These are phyloP conservation scores for Volvox africanus DNA, from an alignment of 139 green algal genomes.

Conservation along the genomic window DNA sequence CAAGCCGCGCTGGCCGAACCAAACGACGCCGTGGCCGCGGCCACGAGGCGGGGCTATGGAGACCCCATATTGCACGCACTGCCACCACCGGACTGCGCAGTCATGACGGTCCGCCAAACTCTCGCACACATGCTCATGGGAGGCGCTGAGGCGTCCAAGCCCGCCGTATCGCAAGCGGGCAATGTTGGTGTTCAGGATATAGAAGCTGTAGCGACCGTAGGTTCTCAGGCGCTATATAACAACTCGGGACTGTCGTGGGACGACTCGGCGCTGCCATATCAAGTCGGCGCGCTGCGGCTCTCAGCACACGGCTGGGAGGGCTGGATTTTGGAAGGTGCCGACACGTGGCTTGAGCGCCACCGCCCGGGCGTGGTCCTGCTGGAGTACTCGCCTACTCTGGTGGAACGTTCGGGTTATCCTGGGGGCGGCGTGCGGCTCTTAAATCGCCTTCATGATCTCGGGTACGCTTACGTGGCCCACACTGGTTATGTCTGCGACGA, in stretches of 20 bases:
- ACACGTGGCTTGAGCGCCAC: conserved; percentile 45
- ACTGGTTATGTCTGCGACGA: conserved; percentile 82
- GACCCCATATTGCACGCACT: conserved; percentile 11
- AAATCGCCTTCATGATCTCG: conserved; percentile 69
- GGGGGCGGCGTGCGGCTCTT: conserved; percentile 63
- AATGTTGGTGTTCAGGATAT: background rate
- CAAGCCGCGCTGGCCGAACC: background rate
- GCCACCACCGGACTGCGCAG: background rate
- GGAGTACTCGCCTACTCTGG: conserved; percentile 72
- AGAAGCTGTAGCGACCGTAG: background rate
- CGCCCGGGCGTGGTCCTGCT: conserved; percentile 76
- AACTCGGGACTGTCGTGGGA: background rate
- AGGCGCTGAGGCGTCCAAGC: background rate
- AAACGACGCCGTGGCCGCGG: conserved; percentile 10
- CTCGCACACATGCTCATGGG: conserved; percentile 48
- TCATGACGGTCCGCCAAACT: conserved; percentile 12
- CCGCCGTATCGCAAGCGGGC: background rate
- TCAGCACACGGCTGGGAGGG: conserved; percentile 79
- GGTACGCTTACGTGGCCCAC: conserved; percentile 84
- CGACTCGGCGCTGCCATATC: background rate
- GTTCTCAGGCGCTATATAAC: background rate
- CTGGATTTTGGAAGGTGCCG: conserved; percentile 74
- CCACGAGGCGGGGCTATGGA: conserved; percentile 45
- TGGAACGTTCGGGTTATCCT: conserved; percentile 60
- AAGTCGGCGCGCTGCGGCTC: conserved; percentile 69